Evolutionary conservation across 23 red algal species (phyloP), one percentile per base, ranked within the genome.

Genomic region (Chondrus crispus): DNA sequence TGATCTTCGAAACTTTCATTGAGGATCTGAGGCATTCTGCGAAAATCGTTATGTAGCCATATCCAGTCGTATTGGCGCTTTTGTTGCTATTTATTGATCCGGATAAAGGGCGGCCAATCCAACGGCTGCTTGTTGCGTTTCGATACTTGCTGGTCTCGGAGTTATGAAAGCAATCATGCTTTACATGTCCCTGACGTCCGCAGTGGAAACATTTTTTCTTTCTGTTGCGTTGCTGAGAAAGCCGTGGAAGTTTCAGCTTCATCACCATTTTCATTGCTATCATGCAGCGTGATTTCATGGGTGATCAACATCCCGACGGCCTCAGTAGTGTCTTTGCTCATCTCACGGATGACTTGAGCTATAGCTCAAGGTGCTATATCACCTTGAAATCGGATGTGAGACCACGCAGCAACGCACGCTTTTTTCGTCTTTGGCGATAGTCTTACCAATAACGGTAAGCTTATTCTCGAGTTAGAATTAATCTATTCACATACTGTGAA

Each of bases 141-240:
- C 35, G 0, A 24, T 90, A 80, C 22, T 60, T 62, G 10, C 0
- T 48, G 44, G 1, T 81, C 8, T 47, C 74, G 3, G 57, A 54
- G 18, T 90, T 80, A 42, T 90, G 50, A 50, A 42, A 90, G 28
- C 87, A 90, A 22, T 62, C 41, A 19, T 12, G 49, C 55, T 68
- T 80, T 10, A 55, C 68, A 38, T 89, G 68, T 3, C 36, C 36
- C 16, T 38, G 6, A 2, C 53, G 48, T 0, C 68, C 85, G 20
- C 85, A 89, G 40, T 79, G n/a, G 43, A 62, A n/a, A 28, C 69
- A 89, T 19, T 89, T 86, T 2, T 64, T 86, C 43, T 47, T 63
- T 77, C 44, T 18, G 2, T 16, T 37, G 10, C 8, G 5, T 39
- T 3, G 2, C 4, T 79, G 58, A 46, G 18, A 48, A 20, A 43